Conservation (phyloP, 2,329 filamentous ascomycete species). For the Diaporthe ilicicola region DNA sequence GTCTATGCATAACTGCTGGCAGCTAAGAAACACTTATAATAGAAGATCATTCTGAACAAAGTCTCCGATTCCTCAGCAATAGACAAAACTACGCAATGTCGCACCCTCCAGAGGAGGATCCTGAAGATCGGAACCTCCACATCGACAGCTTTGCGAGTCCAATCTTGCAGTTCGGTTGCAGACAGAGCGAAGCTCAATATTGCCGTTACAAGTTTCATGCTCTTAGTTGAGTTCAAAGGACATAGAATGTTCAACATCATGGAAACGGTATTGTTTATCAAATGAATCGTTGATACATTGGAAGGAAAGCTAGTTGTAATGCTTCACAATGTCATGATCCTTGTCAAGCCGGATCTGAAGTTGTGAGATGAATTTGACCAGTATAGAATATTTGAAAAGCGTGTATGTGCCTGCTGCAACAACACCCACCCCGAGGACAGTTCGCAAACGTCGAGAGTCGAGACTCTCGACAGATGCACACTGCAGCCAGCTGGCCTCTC, state of each 20-base stretch:
- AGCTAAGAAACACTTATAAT: not conserved
- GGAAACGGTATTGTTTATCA: not conserved
- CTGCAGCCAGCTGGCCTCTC: not conserved
- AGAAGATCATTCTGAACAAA: too few species aligned
- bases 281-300: not conserved
- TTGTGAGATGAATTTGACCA: not conserved
- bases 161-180: too few species aligned
- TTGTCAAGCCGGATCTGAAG: not conserved
- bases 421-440: not conserved
- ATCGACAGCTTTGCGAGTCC: too few species aligned
- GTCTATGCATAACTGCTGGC: not conserved
- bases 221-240: too few species aligned
- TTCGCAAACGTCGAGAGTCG: too few species aligned
- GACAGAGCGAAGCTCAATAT: too few species aligned
- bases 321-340: not conserved
- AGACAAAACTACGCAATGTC: too few species aligned
- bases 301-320: not conserved
- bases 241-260: not conserved
- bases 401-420: not conserved
- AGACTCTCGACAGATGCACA: too few species aligned
- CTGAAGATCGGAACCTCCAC: too few species aligned
- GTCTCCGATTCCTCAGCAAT: too few species aligned
- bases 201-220: not conserved
- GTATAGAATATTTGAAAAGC: not conserved
- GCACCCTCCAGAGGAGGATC: too few species aligned